Conservation (phyloP, 805 yeast species). For the Phaffomyces opuntiae region DNA sequence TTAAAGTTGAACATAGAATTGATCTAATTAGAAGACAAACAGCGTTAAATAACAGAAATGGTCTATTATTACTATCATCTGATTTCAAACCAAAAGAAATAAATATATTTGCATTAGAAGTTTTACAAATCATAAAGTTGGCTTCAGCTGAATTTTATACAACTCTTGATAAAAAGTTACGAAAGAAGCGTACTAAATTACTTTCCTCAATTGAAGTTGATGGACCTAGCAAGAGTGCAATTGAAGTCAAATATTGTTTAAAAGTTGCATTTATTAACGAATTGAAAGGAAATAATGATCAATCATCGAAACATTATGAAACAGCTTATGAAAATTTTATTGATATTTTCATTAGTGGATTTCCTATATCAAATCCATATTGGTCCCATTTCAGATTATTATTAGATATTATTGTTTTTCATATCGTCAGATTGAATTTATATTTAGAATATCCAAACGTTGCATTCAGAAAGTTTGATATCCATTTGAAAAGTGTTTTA, state of each 20-base stretch:
- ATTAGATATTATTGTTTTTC: conserved; percentile 55
- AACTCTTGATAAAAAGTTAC: conserved; percentile 32
- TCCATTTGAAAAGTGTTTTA: conserved; percentile 51
- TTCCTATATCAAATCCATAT: conserved; percentile 16
- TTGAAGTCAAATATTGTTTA: conserved; percentile 39
- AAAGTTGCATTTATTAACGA: conserved; percentile 47
- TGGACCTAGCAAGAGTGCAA: conserved; percentile 6
- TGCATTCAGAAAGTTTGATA: conserved; percentile 57
- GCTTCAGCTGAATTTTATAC: conserved; percentile 39
- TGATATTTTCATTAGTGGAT: conserved; percentile 29
- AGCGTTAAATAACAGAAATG: conserved; percentile 37
- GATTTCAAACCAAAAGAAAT: conserved; percentile 30
- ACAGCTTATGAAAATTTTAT: conserved; percentile 45
- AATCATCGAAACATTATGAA: conserved; percentile 44
- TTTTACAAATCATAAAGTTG: conserved; percentile 33
- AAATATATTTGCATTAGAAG: conserved; percentile 30
- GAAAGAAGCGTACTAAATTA: conserved; percentile 29
- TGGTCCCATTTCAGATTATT: conserved; percentile 43
- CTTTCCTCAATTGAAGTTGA: conserved; percentile 2
- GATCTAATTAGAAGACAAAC: conserved; percentile 33
- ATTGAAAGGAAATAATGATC: conserved; percentile 39
- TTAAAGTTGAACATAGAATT: conserved; percentile 29
- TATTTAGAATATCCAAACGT: conserved; percentile 49
- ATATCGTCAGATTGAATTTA: conserved; percentile 54
- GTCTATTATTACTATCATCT: conserved; percentile 35